Evolutionary conservation across 495 filamentous ascomycete species (phyloP), one percentile per base, ranked within the genome.

Genomic region (Neurospora sp.): DNA sequence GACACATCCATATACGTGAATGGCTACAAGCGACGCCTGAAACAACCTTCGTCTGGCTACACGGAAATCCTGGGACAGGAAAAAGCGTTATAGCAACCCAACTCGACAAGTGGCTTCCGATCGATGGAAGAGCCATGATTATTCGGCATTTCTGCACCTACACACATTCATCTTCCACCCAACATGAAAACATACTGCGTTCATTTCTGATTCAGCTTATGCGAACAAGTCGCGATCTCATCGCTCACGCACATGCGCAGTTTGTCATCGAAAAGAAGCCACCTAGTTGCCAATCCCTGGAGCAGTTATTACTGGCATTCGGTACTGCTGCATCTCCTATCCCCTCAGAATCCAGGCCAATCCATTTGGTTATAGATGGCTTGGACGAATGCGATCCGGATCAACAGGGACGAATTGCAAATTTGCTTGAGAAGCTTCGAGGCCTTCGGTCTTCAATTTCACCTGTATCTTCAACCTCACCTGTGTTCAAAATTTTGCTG

Each of bases 141-240:
- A n/a, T 78, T 11, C 31, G 31, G 31, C 79, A 81, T 70, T 76
- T 81, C 31, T 82, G 79, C 71, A 73, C 76, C 12, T 80, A 77
- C 41, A 73, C 75, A 7, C 72, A 81, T n/a, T 61, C n/a, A 0
- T 75, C 79, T 2, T 81, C 81, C 11, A 79, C 72, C 1, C 31
- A 72, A 14, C 80, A 82, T 48, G 76, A 80, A 0, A 72, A 74
- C n/a, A 79, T 81, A 20, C 48, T 82, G 0, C 70, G 70, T 39
- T 81, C 81, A 4, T 9, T 81, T 0, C 75, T 82, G 11, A 46
- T 79, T 14, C 80, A 81, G 65, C 69, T 78, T 5, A 22, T 80
- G 14, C 77, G 71, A 18, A 22, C 40, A 3, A 70, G 76, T 68
- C 46, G 18, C 7, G 77, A 81, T 31, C 69, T 81, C 11, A 39